A percentile compares a stretch with the other conserved stretches of the same genome.
These are phyloP conservation scores for Mortierella sp. DNA, from an alignment of 371 early-diverging fungal species.

Conservation along the genomic window DNA sequence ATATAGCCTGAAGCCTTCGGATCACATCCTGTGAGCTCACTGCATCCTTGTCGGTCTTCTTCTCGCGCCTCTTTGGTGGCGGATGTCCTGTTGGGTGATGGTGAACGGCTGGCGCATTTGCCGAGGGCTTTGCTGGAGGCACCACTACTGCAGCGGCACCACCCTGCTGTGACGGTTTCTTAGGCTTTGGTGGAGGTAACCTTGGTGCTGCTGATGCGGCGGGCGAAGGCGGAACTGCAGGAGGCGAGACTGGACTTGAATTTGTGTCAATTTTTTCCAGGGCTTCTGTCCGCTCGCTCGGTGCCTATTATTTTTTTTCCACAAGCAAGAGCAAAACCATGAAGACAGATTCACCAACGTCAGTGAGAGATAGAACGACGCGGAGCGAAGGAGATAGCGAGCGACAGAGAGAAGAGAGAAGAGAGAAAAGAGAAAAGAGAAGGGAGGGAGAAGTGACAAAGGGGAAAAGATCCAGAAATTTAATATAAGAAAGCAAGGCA, in stretches of 20 bases:
- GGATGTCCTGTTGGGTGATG: no score
- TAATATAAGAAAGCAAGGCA: no score
- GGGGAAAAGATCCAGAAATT: no score
- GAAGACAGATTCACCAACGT: no score
- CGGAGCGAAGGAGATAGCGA: no score
- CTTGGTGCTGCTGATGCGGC: conserved; percentile 32
- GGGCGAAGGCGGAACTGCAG: conserved; percentile 27
- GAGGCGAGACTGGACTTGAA: conserved; percentile 18
- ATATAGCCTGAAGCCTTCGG: conserved; percentile 84
- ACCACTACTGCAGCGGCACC: conserved; percentile 20
- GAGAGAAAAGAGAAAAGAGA: no score
- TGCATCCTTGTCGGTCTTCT: conserved; percentile 57
- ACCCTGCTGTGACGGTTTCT: conserved; percentile 33
- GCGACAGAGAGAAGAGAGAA: no score
- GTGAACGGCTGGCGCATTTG: no score
- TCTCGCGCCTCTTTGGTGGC: conserved; percentile 62
- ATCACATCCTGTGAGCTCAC: conserved; percentile 78
- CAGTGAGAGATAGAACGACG: no score
- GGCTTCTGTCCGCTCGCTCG: conserved; percentile 17
- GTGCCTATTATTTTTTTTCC: neutral
- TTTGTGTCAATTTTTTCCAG: conserved; percentile 36
- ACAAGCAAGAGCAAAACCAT: no score
- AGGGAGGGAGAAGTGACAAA: no score
- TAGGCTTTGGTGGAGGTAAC: conserved; percentile 42
- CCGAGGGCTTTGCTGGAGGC: conserved; percentile 17